These are phyloP conservation scores for Naegleria fowleri DNA, from an alignment of 208 protist species.

Conservation along the genomic window DNA sequence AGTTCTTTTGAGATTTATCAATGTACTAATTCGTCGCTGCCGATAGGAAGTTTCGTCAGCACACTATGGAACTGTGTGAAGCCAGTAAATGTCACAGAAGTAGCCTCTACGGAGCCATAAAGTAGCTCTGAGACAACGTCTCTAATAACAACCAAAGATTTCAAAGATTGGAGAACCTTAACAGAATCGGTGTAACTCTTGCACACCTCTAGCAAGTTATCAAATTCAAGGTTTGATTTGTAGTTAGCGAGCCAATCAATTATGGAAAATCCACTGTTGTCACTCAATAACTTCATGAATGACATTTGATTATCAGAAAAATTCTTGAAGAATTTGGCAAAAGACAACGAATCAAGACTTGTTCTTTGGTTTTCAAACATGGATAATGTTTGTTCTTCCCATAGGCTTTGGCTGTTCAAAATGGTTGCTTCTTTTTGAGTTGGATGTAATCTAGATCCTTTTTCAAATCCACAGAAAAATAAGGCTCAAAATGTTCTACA, in stretches of 20 bases:
- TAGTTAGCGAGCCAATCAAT: slow-evolving; percentile 2
- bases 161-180: background rate
- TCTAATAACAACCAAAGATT: background rate
- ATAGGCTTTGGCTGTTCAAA: background rate
- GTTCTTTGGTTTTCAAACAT: background rate
- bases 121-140: background rate
- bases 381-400: background rate
- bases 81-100: background rate
- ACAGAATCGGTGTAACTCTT: background rate
- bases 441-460: background rate
- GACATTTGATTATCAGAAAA: background rate
- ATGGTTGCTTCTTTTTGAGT: background rate
- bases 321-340: background rate
- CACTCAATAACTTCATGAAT: background rate
- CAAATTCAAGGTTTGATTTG: background rate
- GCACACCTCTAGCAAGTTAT: background rate
- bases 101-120: background rate
- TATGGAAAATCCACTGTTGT: background rate
- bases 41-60: background rate
- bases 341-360: background rate
- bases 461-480: background rate
- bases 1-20: background rate
- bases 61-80: background rate
- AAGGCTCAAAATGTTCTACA: background rate
- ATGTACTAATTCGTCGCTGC: background rate